These are phyloP conservation scores for Musa acuminata DNA, from an alignment of 176 grass and related monocot species.

Conservation along the genomic window DNA sequence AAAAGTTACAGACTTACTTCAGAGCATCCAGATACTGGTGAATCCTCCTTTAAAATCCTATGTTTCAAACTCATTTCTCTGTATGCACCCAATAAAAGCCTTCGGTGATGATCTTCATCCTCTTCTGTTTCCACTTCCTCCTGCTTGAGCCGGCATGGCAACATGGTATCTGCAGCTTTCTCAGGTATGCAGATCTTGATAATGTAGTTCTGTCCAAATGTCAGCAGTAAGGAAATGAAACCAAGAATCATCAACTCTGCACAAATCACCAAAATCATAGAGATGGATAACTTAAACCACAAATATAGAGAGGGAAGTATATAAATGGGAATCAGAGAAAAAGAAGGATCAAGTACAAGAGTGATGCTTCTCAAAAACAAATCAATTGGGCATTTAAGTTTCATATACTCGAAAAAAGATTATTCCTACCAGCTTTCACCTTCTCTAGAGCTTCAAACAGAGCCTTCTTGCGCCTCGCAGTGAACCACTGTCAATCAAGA, in stretches of 20 bases:
- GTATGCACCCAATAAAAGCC: background rate
- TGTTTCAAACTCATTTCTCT: background rate
- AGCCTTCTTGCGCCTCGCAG: conserved; percentile 48
- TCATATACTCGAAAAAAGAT: background rate
- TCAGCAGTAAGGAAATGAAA: conserved; percentile 85
- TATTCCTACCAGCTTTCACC: conserved; percentile 58
- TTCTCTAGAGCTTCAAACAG: conserved; percentile 68
- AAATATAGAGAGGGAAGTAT: background rate
- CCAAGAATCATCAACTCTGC: conserved; percentile 84
- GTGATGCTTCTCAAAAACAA: background rate
- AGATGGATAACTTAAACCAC: no score
- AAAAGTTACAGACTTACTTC: background rate
- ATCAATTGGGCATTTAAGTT: background rate
- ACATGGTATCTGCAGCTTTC: conserved; percentile 57
- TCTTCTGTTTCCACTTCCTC: background rate
- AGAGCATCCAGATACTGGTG: background rate
- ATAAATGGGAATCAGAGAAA: background rate
- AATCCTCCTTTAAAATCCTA: background rate
- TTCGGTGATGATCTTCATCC: background rate
- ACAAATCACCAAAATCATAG: background rate
- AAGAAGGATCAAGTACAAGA: background rate
- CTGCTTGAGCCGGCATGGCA: conserved; percentile 37
- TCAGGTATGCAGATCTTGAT: conserved; percentile 73
- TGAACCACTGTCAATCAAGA: conserved; percentile 44
- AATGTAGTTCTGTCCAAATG: conserved; percentile 82